Base-by-base conservation (phyloP, 2,329 filamentous ascomycete genomes). In the Epichloe sp. region DNA sequence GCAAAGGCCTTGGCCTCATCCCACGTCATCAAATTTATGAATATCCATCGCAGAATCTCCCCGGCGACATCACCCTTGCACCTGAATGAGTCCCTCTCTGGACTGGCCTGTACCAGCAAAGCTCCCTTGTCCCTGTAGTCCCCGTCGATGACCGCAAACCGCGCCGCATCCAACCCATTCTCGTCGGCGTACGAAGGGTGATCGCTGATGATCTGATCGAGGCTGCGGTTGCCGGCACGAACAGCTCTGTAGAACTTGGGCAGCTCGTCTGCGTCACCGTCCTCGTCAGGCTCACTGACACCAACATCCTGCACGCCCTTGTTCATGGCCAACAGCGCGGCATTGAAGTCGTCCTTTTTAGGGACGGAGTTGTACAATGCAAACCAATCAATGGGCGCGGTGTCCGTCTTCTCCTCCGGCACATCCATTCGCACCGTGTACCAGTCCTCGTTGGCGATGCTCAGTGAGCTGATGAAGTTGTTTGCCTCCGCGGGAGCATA, bases 11-110 rank as follows among this genome's bases (percentile, higher is more conserved):
- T 50, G n/a, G 52, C 48, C 23, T 53, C 44, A 35, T 44, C 26
- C 52, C 48, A 53, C 4, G 52, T 53, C 44, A 51, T 53, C 12
- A 53, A 51, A 35, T 48, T 48, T 14, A 53, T 42, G 23, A 44
- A 51, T 17, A 51, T 26, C 52, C 52, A 51, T 35, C 52, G 48
- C 34, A 53, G 12, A 45, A 53, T 26, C 26, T 53, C 52, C 2
- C 52, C 52, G 5, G 52, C 52, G 15, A 48, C 44, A 4, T 44
- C 17, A 4, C 21, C 41, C 41, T 21, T 45, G 45, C 52, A 53
- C n/a, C 44, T 44, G 26, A 53, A 51, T 14, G 48, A 51, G 26
- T 53, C 48, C 35, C 35, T 23, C 2, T 26, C 35, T 1, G 44
- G 44, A 45, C 19, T 36, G 12, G 40, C 17, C 37, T 48, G 48